Evolutionary conservation across 164 flowering plant species (phyloP), one percentile per base, ranked within the genome.

Genomic region (Chloranthus sessilifolius): DNA sequence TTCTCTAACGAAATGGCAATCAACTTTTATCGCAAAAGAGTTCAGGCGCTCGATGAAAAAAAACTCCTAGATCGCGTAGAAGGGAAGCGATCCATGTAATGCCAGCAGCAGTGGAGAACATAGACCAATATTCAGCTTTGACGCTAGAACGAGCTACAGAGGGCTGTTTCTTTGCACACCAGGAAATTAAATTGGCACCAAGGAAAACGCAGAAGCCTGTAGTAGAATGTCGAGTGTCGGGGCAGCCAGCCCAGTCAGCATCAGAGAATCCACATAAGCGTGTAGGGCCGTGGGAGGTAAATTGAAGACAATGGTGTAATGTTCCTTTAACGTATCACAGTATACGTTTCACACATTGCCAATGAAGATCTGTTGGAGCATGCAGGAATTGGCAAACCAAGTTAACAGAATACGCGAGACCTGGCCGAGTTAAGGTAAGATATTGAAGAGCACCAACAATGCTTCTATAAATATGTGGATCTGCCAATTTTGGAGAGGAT

Each of bases 211-310:
- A 43, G 20, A 16, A n/a, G n/a, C n/a, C n/a, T n/a, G n/a, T n/a
- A n/a, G n/a, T n/a, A n/a, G n/a, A n/a, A n/a, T n/a, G n/a, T n/a
- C n/a, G n/a, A n/a, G n/a, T n/a, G n/a, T n/a, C n/a, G n/a, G n/a
- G n/a, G n/a, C n/a, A n/a, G n/a, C 47, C 47, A 0, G 26, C 47
- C 47, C 47, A 43, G 17, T 43, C 47, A 17, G 23, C 47, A 43
- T 43, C 3, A 4, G 26, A 43, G 47, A 19, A 43, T 16, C 10
- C 47, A 20, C 20, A 14, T 0, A 43, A 7, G 14, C 20, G 16
- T 6, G 11, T 9, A 4, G 26, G 16, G 24, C 10, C 3, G 4
- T 16, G 7, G 4, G 21, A 7, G 10, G 3, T 21, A 20, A 19
- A 17, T 22, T 43, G 23, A 23, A 43, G 12, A 9, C 26, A 6